These are phyloP conservation scores for Pleurotus cornucopiae DNA, from an alignment of 768 basidiomycete genomes.

Conservation along the genomic window DNA sequence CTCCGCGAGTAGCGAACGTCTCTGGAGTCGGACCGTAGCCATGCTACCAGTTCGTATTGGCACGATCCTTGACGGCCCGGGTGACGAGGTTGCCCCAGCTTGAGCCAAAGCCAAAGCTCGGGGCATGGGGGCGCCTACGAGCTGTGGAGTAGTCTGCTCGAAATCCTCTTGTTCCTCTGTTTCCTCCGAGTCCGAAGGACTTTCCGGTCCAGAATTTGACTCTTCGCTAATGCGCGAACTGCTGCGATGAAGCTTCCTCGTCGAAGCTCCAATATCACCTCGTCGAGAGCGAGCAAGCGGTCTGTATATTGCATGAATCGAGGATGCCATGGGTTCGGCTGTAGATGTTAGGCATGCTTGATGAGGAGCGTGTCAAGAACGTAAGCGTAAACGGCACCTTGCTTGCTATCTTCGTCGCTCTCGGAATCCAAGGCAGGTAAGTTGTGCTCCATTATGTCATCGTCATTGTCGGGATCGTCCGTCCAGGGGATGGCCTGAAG, in stretches of 20 bases:
- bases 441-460: slow-evolving; percentile 46
- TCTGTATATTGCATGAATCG: slow-evolving; percentile 84
- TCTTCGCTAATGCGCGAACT: slow-evolving; percentile 25
- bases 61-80: slow-evolving; percentile 14
- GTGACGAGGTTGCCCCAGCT: neutral
- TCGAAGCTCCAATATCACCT: slow-evolving; percentile 21
- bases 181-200: slow-evolving; percentile 39
- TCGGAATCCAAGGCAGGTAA: slow-evolving; percentile 45
- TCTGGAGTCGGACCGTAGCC: slow-evolving; percentile 65
- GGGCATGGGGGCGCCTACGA: slow-evolving; percentile 11
- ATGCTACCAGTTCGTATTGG: slow-evolving; percentile 56
- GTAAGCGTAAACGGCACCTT: slow-evolving; percentile 21
- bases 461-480: slow-evolving; percentile 64
- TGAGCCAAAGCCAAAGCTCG: neutral
- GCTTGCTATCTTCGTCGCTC: slow-evolving; percentile 61
- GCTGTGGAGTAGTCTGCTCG: slow-evolving; percentile 45
- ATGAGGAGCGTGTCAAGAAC: neutral
- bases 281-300: slow-evolving; percentile 69
- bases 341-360: neutral
- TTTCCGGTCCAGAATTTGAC: slow-evolving; percentile 25
- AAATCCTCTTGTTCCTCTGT: slow-evolving; percentile 51
- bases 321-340: slow-evolving; percentile 65
- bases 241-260: slow-evolving; percentile 15
- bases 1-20: slow-evolving; percentile 73
- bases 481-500: slow-evolving; percentile 82